Evolutionary conservation across 139 green algal genomes (phyloP), one percentile per base, ranked within the genome.

Genomic region (Chlorella vulgaris): DNA sequence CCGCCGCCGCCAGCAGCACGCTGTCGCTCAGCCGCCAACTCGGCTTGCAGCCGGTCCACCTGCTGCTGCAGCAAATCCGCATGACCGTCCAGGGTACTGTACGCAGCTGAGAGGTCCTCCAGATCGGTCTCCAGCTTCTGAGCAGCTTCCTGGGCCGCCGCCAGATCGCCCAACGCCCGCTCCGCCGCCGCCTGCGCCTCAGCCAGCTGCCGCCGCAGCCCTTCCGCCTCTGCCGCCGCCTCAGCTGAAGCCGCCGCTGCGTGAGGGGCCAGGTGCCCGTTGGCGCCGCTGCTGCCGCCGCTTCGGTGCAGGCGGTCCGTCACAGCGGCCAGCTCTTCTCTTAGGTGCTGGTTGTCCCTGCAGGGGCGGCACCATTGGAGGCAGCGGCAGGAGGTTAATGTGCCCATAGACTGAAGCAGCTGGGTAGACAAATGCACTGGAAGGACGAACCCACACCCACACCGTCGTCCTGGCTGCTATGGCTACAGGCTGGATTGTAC

Each of bases 81-180:
- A 51, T 96, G 91, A 4, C 73, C 69, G 71, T 97, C 93, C 40
- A 97, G 78, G 29, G 83, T 84, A 81, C 94, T 94, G 83, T 97
- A 97, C 5, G 93, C 93, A 2, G 55, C 69, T 22, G 86, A 90
- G 7, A 97, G 86, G 38, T 86, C 89, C 33, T 78, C 71, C 61
- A 96, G 55, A 55, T 96, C 91, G 26, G 84, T 84, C 55, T 96
- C 84, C 19, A 88, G 67, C 69, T 87, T 84, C 0, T 40, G 74
- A 10, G 82, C 53, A 51, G 88, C 84, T 7, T 66, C 74, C 67
- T 58, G 60, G 31, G 51, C 70, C n/a, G 67, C 67, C 58, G 24
- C 67, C 69, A 76, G 61, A 42, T 65, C 50, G 1, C 50, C n/a
- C 39, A 53, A 18, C 5, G 51, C 58, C 39, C 69, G 62, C n/a